Evolutionary conservation across 1,139 yeast species (phyloP), one percentile per base, ranked within the genome.

Genomic region (Lodderomyces elongisporus): DNA sequence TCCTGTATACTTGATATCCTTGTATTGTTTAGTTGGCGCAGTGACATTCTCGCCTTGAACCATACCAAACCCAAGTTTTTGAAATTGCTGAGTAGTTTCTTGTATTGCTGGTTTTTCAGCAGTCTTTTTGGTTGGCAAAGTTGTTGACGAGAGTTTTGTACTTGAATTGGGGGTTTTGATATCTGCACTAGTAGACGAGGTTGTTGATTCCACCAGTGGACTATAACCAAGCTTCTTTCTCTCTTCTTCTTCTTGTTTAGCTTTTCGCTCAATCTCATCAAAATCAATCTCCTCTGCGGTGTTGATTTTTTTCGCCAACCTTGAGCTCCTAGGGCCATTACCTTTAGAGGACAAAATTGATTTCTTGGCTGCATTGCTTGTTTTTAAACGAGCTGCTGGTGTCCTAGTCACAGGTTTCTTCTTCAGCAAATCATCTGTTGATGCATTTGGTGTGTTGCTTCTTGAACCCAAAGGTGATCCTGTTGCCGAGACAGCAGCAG

Each of bases 261-360:
- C 97, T 51, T 81, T 82, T 53, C 74, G 80, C 56, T 88, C 97
- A 44, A 88, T 80, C 48, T 84, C 95, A 46, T 91, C 97, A 49
- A 91, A 91, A 56, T 91, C 96, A 41, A 91, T 74, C 23, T 82
- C 87, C 22, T 77, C 78, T n/a, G 62, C 62, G 50, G 77, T 77
- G 39, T 60, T 61, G 32, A 58, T 56, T 39, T 59, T 54, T 52
- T 75, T 77, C 10, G 77, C 74, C 33, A 79, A 56, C 47, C 79
- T 72, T 3, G 83, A 66, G 39, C 73, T 73, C 48, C 74, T 73
- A 34, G 79, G 75, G 4, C 67, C 70, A 39, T 53, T 60, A 5
- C 71, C 26, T 40, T 65, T 63, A 5, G 60, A 48, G 4, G 67
- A 62, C 42, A 68, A 59, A 32, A 67, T 66, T 5, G 68, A 60